Evolutionary conservation across 2,329 filamentous ascomycete species (phyloP).

Genomic region (Emergomyces africanus): DNA sequence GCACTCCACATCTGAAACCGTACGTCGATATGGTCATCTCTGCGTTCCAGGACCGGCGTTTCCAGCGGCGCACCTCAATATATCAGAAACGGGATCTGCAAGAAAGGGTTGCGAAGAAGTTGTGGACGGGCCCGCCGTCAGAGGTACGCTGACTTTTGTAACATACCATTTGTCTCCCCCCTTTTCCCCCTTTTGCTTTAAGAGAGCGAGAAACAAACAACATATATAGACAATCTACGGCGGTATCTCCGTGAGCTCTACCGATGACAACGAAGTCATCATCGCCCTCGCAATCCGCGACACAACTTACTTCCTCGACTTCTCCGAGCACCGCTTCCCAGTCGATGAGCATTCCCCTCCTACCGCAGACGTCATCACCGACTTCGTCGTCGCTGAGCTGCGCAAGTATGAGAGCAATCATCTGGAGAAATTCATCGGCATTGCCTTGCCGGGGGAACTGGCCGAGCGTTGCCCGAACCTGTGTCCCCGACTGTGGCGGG

Average conservation of each 20-base stretch:
- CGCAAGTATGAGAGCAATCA: conserved; percentile 51
- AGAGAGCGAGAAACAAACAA: neutral
- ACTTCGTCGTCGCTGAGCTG: conserved; percentile 47
- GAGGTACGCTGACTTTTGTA: conserved; percentile 16
- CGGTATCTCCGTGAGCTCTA: conserved; percentile 25
- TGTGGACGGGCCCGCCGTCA: conserved; percentile 27
- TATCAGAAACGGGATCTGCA: conserved; percentile 23
- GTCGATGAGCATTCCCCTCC: conserved; percentile 29
- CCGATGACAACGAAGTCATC: conserved; percentile 36
- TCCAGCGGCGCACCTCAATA: conserved; percentile 21
- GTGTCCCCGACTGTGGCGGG: conserved; percentile 59
- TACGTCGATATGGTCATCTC: conserved; percentile 8
- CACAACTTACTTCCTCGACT: conserved; percentile 62
- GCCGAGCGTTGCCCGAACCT: conserved; percentile 50
- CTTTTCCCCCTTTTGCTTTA: too few relatives aligned
- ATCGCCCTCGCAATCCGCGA: conserved; percentile 61
- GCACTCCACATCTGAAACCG: conserved; percentile 2
- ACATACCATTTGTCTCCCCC: neutral
- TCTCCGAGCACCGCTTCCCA: conserved; percentile 48
- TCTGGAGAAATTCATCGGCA: conserved; percentile 61
- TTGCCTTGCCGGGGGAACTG: conserved; percentile 52
- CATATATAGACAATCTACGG: conserved; percentile 33
- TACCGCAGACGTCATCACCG: conserved; percentile 37
- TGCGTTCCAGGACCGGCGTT: conserved; percentile 7
- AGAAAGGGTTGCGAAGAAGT: conserved; percentile 18